Evolutionary conservation across 805 yeast genomes (phyloP).

Genomic region (Zygosaccharomyces siamensis): DNA sequence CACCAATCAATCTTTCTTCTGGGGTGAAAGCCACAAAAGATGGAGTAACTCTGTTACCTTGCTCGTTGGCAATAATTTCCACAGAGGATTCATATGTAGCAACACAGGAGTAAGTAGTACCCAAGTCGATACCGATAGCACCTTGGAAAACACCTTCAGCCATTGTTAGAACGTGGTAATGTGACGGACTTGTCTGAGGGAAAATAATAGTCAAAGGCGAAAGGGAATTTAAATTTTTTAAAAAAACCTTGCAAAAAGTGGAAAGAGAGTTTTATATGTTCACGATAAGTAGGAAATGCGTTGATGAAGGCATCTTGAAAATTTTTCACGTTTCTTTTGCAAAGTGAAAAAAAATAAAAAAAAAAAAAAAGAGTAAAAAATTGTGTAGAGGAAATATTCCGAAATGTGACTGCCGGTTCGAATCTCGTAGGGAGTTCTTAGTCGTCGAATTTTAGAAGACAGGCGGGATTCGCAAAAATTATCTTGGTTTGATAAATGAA

Average conservation of each 20-base stretch:
- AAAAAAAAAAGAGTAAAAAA: slow-evolving; percentile 1
- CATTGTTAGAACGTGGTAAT: slow-evolving; percentile 43
- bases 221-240: slow-evolving; percentile 4
- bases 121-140: slow-evolving; percentile 98
- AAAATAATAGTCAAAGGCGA: neutral
- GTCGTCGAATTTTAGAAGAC: neutral
- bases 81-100: slow-evolving; percentile 74
- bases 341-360: neutral
- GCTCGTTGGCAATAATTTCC: slow-evolving; percentile 77
- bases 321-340: slow-evolving; percentile 22
- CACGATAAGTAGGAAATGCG: slow-evolving; percentile 10
- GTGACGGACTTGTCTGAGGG: slow-evolving; percentile 17
- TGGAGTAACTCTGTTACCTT: slow-evolving; percentile 83
- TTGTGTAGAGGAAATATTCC: neutral
- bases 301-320: slow-evolving; percentile 12
- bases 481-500: no score
- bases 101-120: slow-evolving; percentile 80
- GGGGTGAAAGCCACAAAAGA: slow-evolving; percentile 77
- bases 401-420: slow-evolving; percentile 4
- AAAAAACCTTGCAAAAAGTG: neutral
- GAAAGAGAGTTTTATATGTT: slow-evolving; percentile 14
- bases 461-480: neutral
- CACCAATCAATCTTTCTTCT: slow-evolving; percentile 76
- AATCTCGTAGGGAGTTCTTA: neutral
- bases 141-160: slow-evolving; percentile 99